Evolutionary conservation across 768 basidiomycete species (phyloP).

Genomic region (Podaxis pistillaris): DNA sequence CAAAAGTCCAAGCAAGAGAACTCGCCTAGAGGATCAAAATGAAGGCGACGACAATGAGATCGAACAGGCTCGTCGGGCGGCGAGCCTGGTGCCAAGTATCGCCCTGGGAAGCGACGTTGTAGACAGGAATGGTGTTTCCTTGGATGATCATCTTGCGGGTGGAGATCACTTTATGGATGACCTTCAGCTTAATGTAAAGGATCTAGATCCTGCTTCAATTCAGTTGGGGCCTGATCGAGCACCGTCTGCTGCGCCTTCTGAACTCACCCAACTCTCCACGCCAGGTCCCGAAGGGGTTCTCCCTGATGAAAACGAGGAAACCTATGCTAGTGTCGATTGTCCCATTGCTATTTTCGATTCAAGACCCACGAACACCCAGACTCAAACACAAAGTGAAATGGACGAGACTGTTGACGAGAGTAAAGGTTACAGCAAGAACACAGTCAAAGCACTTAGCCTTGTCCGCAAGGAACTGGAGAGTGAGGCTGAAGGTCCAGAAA

Average conservation of each 20-base stretch:
- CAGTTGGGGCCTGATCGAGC: constrained; percentile 31
- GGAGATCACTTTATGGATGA: constrained; percentile 63
- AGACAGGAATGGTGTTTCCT: constrained; percentile 19
- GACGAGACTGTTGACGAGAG: constrained; percentile 27
- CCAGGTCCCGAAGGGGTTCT: constrained; percentile 53
- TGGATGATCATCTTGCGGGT: constrained; percentile 51
- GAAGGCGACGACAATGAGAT: constrained; percentile 59
- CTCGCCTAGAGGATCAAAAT: constrained; percentile 48
- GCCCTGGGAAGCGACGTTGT: constrained; percentile 41
- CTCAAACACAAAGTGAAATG: constrained; percentile 34
- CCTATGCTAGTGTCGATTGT: constrained; percentile 68
- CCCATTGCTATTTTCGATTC: constrained; percentile 82
- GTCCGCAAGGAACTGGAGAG: constrained; percentile 68
- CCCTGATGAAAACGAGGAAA: constrained; percentile 60
- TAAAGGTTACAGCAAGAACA: constrained; percentile 87
- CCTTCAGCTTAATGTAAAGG: constrained; percentile 67
- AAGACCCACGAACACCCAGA: constrained; percentile 45
- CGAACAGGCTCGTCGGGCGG: constrained; percentile 72
- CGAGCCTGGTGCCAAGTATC: constrained; percentile 61
- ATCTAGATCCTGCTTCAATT: constrained; percentile 38
- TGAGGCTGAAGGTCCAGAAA: constrained; percentile 46
- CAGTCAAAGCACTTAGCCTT: constrained; percentile 76
- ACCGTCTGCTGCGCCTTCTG: constrained; percentile 53
- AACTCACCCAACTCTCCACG: constrained; percentile 64
- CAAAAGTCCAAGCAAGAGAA: constrained; percentile 57